Conservation (phyloP, 352 stramenopile genomes). For the Globisporangium paroecandrum region DNA sequence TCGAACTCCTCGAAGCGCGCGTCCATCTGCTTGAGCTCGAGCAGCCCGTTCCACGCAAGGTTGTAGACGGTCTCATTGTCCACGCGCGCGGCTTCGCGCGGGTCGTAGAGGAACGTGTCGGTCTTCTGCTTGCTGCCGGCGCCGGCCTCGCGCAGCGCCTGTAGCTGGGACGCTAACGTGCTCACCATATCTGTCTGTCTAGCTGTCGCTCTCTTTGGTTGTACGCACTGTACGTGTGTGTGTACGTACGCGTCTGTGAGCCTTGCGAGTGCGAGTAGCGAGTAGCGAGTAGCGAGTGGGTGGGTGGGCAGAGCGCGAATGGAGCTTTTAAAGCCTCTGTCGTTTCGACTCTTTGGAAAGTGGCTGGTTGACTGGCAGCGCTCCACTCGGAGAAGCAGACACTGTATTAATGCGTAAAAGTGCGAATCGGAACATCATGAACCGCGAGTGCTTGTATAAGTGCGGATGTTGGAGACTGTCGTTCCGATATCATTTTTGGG, state of each 20-base stretch:
- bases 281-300: not conserved
- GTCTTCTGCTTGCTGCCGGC: conserved; percentile 79
- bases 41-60: conserved; percentile 75
- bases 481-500: too few species aligned
- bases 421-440: not conserved
- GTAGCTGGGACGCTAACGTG: conserved; percentile 72
- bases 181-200: conserved; percentile 38
- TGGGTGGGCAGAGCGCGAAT: conserved; percentile 13
- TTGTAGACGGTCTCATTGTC: conserved; percentile 86
- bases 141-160: conserved; percentile 74
- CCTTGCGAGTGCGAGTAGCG: not conserved
- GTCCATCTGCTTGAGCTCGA: conserved; percentile 79
- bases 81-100: conserved; percentile 72
- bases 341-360: conserved; percentile 11
- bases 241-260: not conserved
- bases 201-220: not conserved
- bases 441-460: too few species aligned
- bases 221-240: not conserved
- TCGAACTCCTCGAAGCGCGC: conserved; percentile 68
- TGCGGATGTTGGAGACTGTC: too few species aligned
- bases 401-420: not conserved
- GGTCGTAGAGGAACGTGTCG: conserved; percentile 83
- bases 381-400: not conserved
- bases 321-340: conserved; percentile 14
- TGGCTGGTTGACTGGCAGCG: conserved; percentile 11